Base-by-base conservation (phyloP, 73 alveolate species). In the Strombidium stylifer region DNA sequence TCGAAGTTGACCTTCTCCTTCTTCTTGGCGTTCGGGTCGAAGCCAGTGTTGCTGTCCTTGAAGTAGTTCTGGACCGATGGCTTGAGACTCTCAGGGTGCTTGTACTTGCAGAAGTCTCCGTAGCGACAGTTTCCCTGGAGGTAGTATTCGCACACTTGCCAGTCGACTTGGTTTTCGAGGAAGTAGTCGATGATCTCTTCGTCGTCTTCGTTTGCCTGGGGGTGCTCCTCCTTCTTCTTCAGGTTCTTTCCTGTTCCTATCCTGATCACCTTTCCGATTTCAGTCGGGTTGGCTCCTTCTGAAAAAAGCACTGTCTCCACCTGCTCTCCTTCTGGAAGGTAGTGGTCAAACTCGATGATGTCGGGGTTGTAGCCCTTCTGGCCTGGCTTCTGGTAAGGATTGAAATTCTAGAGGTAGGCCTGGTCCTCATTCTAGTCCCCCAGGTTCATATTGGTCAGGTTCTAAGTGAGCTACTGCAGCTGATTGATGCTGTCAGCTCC, bases 61-160 rank as follows among this genome's bases (percentile, higher is more conserved):
- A 8, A 36, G 6, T 20, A 2, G 15, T 18, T 40, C 15, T 23
- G 21, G 18, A 15, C 30, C 45, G 49, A 27, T 5, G 45, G 4
- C 27, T 15, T 8, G 3, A 42, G 20, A 14, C 15, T 40, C 20
- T 18, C 32, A 2, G 90, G 86, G 40, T 84, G 94, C 49, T 21
- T 21, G 57, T 35, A 21, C 48, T 47, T 55, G 68, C 94, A 84
- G 37, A 39, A 45, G 26, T 67, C 71, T 12, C 87, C 88, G 56
- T 69, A 84, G 56, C 51, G 79, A 56, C 94, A 84, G 24, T 40
- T 68, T 3, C 94, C 94, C 34, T 60, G 30, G 40, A 68, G 61
- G 70, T 42, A 84, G 73, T 11, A 84, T 21, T 61, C 74, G 40
- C 94, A 84, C 23, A 69, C 52, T 42, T 42, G 39, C 19, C 23